A percentile compares a stretch with the other conserved stretches of the same genome.
These are phyloP conservation scores for Berkeleyomyces basicola DNA, from an alignment of 2,329 filamentous ascomycete genomes.

Conservation along the genomic window DNA sequence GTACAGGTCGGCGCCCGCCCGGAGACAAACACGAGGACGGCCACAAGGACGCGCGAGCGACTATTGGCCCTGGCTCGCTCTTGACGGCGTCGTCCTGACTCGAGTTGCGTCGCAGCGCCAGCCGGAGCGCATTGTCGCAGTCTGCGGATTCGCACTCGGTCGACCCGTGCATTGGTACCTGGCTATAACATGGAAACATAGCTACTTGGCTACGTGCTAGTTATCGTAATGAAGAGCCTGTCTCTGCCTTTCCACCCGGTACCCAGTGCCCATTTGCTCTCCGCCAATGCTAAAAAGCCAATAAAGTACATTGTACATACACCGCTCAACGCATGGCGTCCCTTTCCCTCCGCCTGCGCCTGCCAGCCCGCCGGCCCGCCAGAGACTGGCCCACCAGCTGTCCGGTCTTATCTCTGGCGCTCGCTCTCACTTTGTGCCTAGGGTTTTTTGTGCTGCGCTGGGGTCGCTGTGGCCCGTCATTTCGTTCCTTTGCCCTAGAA, in stretches of 20 bases:
- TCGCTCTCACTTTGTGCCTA: neutral
- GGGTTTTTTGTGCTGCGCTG: neutral
- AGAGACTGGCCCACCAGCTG: neutral
- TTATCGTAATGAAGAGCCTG: neutral
- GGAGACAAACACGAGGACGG: neutral
- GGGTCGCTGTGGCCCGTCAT: neutral
- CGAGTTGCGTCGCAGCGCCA: no score
- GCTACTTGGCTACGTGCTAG: no score
- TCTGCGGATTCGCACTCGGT: no score
- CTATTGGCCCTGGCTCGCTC: no score
- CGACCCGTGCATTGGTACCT: no score
- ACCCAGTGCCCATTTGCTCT: neutral
- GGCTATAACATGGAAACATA: no score
- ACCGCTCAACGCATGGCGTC: neutral
- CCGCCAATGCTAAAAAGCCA: neutral
- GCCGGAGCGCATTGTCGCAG: no score
- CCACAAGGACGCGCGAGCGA: no score
- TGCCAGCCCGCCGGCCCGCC: neutral
- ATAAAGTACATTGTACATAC: neutral
- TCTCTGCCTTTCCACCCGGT: neutral
- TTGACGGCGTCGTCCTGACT: no score
- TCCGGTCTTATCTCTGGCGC: neutral
- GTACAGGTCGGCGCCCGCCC: neutral
- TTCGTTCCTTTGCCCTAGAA: slow-evolving; percentile 1
- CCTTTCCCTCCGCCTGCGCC: neutral